Conservation (phyloP, 441 rosid species). For the Hura crepitans region DNA sequence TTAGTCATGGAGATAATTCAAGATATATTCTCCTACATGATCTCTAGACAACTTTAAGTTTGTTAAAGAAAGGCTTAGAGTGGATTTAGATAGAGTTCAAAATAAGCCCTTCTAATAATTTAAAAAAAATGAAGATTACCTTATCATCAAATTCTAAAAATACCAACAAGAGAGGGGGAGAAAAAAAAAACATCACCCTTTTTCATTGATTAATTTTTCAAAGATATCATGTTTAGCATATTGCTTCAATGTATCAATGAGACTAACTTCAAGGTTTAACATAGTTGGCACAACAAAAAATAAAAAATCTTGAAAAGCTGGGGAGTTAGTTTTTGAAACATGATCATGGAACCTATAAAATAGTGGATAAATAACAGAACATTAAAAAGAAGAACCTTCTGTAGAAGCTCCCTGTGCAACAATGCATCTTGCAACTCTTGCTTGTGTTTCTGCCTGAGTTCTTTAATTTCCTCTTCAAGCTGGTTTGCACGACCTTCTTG, state of each 20-base stretch:
- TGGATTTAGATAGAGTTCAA: conserved; percentile 7
- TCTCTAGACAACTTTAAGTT: background rate
- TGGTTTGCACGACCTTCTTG: conserved; percentile 83
- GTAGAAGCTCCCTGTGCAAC: conserved; percentile 70
- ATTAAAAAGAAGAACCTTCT: conserved; percentile 61
- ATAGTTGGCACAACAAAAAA: background rate
- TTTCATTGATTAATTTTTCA: background rate
- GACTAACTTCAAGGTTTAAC: background rate
- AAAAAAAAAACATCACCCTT: background rate
- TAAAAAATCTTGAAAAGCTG: conserved; percentile 9
- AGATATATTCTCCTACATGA: background rate
- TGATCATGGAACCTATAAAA: conserved; percentile 2
- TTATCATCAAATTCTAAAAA: background rate
- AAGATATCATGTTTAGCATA: conserved; percentile 2
- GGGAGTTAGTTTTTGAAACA: background rate
- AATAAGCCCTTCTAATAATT: background rate
- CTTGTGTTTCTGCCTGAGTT: conserved; percentile 73
- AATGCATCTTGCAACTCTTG: conserved; percentile 84
- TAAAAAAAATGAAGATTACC: conserved; percentile 3
- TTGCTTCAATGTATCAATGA: background rate
- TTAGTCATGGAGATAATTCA: background rate
- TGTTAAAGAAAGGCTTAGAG: background rate
- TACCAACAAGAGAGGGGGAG: background rate
- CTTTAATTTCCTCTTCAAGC: conserved; percentile 79
- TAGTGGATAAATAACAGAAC: background rate